Evolutionary conservation across 805 yeast genomes (phyloP).

Genomic region (Candida arabinofermentans): DNA sequence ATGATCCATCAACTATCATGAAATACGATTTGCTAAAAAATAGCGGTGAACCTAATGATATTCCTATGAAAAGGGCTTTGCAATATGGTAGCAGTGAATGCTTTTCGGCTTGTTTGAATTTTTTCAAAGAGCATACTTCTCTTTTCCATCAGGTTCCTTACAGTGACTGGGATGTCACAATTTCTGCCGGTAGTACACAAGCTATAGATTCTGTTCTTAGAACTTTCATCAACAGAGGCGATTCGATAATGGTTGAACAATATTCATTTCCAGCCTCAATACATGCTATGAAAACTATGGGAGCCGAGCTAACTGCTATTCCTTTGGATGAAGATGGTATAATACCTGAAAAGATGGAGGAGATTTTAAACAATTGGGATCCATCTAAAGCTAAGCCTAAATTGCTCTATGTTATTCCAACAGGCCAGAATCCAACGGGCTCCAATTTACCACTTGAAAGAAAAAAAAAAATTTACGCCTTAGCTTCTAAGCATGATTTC

Average conservation of each 20-base stretch:
- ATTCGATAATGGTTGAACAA: conserved; percentile 70
- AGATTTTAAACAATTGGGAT: conserved; percentile 58
- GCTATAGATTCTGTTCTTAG: conserved; percentile 83
- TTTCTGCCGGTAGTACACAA: conserved; percentile 86
- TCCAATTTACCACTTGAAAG: conserved; percentile 74
- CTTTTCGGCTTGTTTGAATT: conserved; percentile 61
- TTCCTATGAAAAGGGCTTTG: conserved; percentile 68
- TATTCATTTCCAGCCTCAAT: conserved; percentile 72
- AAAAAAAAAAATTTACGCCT: conserved; percentile 67
- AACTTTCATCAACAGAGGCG: conserved; percentile 54
- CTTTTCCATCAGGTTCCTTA: conserved; percentile 47
- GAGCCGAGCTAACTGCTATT: conserved; percentile 60
- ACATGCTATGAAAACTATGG: conserved; percentile 61
- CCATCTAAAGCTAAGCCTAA: conserved; percentile 62
- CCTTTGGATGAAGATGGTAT: conserved; percentile 64
- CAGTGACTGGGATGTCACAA: conserved; percentile 69
- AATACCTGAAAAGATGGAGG: conserved; percentile 52
- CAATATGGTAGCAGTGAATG: conserved; percentile 92
- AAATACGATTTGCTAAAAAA: not conserved
- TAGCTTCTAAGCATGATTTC: conserved; percentile 84
- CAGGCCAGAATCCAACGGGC: conserved; percentile 99
- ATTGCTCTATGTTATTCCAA: conserved; percentile 83
- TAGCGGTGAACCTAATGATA: not conserved
- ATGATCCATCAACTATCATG: not conserved
- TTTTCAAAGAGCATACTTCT: conserved; percentile 73